phyloP scores from a whole-genome alignment of 352 stramenopile genomes.

The Phytophthora colocasiae region DNA sequence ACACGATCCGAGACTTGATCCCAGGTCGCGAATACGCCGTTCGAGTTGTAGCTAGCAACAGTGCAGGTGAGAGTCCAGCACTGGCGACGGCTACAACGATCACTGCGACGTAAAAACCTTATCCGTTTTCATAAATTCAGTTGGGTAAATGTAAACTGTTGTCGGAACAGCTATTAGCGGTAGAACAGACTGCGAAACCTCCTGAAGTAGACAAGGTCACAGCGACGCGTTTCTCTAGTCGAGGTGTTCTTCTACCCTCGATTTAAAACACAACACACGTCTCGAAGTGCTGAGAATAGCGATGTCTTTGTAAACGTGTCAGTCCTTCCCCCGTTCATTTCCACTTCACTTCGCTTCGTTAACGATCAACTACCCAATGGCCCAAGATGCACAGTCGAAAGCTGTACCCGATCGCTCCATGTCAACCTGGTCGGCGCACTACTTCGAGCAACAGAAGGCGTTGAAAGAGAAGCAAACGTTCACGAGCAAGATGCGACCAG shows the following conservation, averaged over 20 bases:
- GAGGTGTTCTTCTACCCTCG: background rate
- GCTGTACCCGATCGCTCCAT: slow-evolving; percentile 22
- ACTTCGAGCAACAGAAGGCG: slow-evolving; percentile 32
- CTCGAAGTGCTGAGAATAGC: slow-evolving; percentile 4
- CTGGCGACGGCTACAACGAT: slow-evolving; percentile 32
- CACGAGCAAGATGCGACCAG: slow-evolving; percentile 25
- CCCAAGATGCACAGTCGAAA: slow-evolving; percentile 1
- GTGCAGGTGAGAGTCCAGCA: slow-evolving; percentile 50
- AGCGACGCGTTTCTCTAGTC: too few species aligned
- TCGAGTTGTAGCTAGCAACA: slow-evolving; percentile 50
- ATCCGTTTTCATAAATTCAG: too few species aligned
- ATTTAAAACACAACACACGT: background rate
- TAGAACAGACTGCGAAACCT: background rate
- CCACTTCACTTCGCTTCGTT: slow-evolving; percentile 2
- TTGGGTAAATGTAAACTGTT: too few species aligned
- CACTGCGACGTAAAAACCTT: slow-evolving; percentile 2
- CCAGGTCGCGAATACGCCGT: slow-evolving; percentile 77
- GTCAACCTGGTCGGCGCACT: slow-evolving; percentile 29
- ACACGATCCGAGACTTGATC: slow-evolving; percentile 66
- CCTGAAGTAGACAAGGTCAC: background rate
- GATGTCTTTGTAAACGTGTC: background rate
- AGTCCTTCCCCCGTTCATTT: slow-evolving; percentile 4
- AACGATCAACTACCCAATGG: slow-evolving; percentile 6
- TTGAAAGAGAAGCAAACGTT: slow-evolving; percentile 24
- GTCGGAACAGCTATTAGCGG: background rate